phyloP scores from a whole-genome alignment of 179 eudicot genomes.

The Spergularia azorica region DNA sequence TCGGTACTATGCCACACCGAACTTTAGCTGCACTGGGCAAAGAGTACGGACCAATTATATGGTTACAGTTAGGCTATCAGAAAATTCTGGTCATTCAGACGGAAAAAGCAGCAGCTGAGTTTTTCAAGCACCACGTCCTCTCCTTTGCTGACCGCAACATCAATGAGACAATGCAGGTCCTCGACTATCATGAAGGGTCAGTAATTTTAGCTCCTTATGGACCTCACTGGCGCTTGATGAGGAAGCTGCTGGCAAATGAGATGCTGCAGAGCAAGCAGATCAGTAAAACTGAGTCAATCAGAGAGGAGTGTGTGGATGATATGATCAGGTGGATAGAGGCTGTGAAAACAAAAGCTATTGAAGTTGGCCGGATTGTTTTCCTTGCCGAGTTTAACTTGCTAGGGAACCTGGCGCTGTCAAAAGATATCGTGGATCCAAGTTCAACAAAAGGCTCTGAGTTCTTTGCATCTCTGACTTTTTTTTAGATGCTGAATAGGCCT shows the following conservation, averaged over 20 bases:
- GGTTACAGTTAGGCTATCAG: conserved; percentile 27
- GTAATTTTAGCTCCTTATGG: conserved; percentile 27
- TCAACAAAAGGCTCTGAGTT: conserved; percentile 22
- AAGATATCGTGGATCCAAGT: conserved; percentile 25
- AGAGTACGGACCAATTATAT: conserved; percentile 20
- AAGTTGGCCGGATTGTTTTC: conserved; percentile 18
- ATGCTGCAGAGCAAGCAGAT: conserved; percentile 26
- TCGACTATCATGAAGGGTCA: conserved; percentile 20
- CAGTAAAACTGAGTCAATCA: conserved; percentile 9
- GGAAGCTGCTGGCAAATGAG: conserved; percentile 17
- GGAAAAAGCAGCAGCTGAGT: conserved; percentile 23
- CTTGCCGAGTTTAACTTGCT: conserved; percentile 28
- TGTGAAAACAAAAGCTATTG: conserved; percentile 6
- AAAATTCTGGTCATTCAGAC: conserved; percentile 26
- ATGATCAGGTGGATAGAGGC: conserved; percentile 26
- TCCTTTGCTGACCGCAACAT: conserved; percentile 31
- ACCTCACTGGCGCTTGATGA: conserved; percentile 22
- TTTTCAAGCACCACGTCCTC: conserved; percentile 25
- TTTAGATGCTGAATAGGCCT: too few relatives aligned
- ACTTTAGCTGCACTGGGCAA: conserved; percentile 19
- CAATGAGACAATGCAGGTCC: conserved; percentile 28
- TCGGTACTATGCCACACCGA: conserved; percentile 28
- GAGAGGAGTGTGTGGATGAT: conserved; percentile 27
- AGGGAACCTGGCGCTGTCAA: conserved; percentile 27
- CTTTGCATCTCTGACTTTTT: conserved; percentile 17